Percentiles rank a stretch among this genome's conserved stretches.
Evolutionary conservation across 129 eudicot species (phyloP).

Genomic region (Solidago caesia): DNA sequence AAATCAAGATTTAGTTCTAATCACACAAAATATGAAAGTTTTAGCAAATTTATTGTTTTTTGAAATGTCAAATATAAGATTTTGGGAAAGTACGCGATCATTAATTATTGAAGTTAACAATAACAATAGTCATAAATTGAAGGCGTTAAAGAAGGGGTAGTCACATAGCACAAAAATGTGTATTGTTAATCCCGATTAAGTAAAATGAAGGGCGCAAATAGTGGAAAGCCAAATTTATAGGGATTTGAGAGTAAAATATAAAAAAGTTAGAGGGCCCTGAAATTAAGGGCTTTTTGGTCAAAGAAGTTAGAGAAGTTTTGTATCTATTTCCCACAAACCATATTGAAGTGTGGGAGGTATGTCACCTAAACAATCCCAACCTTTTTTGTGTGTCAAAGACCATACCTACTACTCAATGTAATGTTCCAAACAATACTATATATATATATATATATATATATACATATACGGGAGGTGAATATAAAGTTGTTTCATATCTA

Average conservation of each 20-base stretch:
- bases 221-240: slow-evolving; percentile 38
- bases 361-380: slow-evolving; percentile 32
- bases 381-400: slow-evolving; percentile 15
- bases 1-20: no score
- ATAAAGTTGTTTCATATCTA: no score
- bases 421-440: background rate
- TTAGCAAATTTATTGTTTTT: background rate
- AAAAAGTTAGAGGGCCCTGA: slow-evolving; percentile 30
- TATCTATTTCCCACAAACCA: slow-evolving; percentile 30
- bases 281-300: slow-evolving; percentile 37
- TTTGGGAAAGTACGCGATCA: slow-evolving; percentile 11
- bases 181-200: slow-evolving; percentile 39
- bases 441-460: background rate
- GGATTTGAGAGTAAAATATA: slow-evolving; percentile 35
- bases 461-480: no score
- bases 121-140: slow-evolving; percentile 28
- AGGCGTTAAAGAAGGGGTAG: slow-evolving; percentile 35
- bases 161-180: slow-evolving; percentile 33
- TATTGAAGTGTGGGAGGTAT: slow-evolving; percentile 36
- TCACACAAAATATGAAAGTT: background rate
- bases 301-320: slow-evolving; percentile 25
- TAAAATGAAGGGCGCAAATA: slow-evolving; percentile 38
- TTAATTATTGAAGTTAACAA: slow-evolving; percentile 34
- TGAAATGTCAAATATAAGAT: slow-evolving; percentile 4
- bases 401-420: slow-evolving; percentile 32